Conservation (phyloP, 306 rosid genomes). For the Rosa rugosa region DNA sequence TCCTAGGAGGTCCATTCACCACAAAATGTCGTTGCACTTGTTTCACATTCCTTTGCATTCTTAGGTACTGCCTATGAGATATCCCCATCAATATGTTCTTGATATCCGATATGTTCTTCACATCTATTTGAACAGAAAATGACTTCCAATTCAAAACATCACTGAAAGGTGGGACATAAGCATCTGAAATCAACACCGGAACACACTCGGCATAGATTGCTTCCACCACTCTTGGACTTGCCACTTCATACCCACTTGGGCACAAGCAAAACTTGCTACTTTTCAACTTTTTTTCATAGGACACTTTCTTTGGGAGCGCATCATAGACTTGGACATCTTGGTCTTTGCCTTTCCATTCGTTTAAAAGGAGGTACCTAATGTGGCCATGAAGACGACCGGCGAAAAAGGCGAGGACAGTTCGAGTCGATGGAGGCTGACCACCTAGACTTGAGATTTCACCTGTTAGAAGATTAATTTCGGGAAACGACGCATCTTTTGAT, state of each 20-base stretch:
- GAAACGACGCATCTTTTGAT: slow-evolving; percentile 52
- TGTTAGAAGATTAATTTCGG: slow-evolving; percentile 43
- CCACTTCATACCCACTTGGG: slow-evolving; percentile 61
- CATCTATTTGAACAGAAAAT: slow-evolving; percentile 45
- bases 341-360: slow-evolving; percentile 55
- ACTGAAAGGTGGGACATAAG: slow-evolving; percentile 53
- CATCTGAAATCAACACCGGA: slow-evolving; percentile 55
- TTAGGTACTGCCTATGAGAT: slow-evolving; percentile 43
- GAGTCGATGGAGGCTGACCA: slow-evolving; percentile 39
- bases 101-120: slow-evolving; percentile 49
- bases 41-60: slow-evolving; percentile 41
- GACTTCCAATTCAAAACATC: slow-evolving; percentile 57
- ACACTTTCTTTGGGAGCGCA: slow-evolving; percentile 34
- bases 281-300: slow-evolving; percentile 45
- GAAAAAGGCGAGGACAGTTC: slow-evolving; percentile 57
- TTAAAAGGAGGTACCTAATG: slow-evolving; percentile 43
- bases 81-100: slow-evolving; percentile 51
- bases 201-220: slow-evolving; percentile 62
- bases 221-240: slow-evolving; percentile 60
- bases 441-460: slow-evolving; percentile 38
- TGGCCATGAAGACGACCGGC: slow-evolving; percentile 58
- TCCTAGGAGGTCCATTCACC: slow-evolving; percentile 51
- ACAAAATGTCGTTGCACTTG: slow-evolving; percentile 61
- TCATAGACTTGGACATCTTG: slow-evolving; percentile 53
- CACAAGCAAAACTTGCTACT: slow-evolving; percentile 60